Evolutionary conservation across 2,329 filamentous ascomycete genomes (phyloP), one percentile per base, ranked within the genome.

Genomic region (Westerdykella ornata): DNA sequence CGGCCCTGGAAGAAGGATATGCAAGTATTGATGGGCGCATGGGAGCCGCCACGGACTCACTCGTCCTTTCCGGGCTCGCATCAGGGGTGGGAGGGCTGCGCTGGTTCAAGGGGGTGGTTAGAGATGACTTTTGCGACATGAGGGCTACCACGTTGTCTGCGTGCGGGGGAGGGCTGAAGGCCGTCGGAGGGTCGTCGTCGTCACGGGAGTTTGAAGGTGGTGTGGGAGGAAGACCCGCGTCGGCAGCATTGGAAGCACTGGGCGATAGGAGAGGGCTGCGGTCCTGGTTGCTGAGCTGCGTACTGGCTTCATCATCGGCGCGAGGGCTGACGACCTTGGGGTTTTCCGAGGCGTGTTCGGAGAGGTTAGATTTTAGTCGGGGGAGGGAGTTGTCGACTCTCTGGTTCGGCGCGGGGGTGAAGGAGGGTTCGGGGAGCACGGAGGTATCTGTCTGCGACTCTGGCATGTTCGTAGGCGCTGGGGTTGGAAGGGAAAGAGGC

Each of bases 221-320:
- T 9, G 70, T 72, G 9, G 69, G 69, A 30, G 70, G 70, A 14
- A 72, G 60, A 29, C 64, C 67, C 36, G 52, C 60, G 41, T 65
- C 59, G 44, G 63, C 48, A 20, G 52, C 49, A 38, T 46, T 53
- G 36, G 56, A 34, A 15, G 52, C 33, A 37, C 42, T 48, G 1
- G 62, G 57, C 26, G 60, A 61, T 16, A 53, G 51, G 13, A 65
- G 51, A 20, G 57, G 58, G 13, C 59, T 56, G 14, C 44, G 46
- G 30, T 60, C 45, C 41, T 55, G 49, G 46, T 46, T 57, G 45
- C 49, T 53, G 46, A 46, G 35, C 14, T 49, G 44, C 18, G 61
- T 56, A 0, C 48, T 50, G 6, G 53, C 54, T 14, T 65, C 61
- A 47, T 63, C 51, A 37, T 63, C 51, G 7, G 49, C 45, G 28